Evolutionary conservation across 768 basidiomycete genomes (phyloP).

Genomic region (Lyophyllum semitale): DNA sequence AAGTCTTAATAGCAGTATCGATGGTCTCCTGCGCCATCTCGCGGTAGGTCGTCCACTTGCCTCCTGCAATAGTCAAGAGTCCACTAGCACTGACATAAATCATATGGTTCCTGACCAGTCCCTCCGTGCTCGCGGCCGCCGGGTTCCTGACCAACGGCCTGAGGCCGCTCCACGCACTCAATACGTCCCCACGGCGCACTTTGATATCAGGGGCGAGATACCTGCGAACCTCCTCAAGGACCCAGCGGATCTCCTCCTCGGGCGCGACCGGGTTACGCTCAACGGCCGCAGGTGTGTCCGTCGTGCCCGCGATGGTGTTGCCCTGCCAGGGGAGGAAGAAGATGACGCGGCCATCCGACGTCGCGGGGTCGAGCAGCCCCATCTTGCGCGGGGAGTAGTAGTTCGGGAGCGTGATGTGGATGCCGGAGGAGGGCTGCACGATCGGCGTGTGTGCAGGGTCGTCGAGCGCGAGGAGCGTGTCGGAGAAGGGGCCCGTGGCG

Average conservation of each 20-base stretch:
- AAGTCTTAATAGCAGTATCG: constrained; percentile 81
- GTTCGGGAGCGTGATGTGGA: constrained; percentile 95
- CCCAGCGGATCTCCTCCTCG: constrained; percentile 97
- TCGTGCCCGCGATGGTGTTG: constrained; percentile 96
- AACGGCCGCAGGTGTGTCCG: constrained; percentile 80
- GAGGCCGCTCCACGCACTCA: constrained; percentile 93
- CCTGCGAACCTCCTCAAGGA: constrained; percentile 87
- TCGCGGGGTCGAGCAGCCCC: constrained; percentile 94
- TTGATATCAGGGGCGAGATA: constrained; percentile 93
- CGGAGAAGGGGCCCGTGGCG: constrained; percentile 94
- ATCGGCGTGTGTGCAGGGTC: constrained; percentile 78
- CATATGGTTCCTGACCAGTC: constrained; percentile 91
- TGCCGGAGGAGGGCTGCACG: constrained; percentile 89
- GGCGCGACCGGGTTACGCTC: constrained; percentile 73
- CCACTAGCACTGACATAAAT: constrained; percentile 81
- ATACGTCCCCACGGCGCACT: constrained; percentile 91
- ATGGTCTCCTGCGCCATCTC: constrained; percentile 96
- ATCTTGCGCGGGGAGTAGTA: constrained; percentile 95
- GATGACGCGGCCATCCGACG: constrained; percentile 95
- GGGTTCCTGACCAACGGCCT: constrained; percentile 89
- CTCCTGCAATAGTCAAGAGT: constrained; percentile 91
- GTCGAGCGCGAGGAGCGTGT: constrained; percentile 82
- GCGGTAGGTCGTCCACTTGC: constrained; percentile 98
- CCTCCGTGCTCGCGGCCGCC: constrained; percentile 67
- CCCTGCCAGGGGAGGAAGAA: constrained; percentile 99